Base-by-base conservation (phyloP, 106 monocot genomes). In the Acorus calamus region DNA sequence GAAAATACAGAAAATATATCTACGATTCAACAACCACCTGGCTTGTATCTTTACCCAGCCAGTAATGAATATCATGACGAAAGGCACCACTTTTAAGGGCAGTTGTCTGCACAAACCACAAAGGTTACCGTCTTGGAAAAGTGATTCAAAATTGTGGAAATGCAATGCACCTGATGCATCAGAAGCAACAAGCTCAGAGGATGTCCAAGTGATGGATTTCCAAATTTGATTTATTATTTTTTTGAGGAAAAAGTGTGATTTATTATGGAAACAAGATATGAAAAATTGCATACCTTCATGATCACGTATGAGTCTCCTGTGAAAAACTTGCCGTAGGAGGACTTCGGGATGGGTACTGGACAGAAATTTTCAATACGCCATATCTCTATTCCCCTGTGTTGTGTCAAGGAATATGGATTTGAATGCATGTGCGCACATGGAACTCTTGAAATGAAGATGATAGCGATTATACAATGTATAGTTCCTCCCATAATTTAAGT, bases 291-390 rank as follows among this genome's bases (percentile, higher is more conserved):
- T 79, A 98, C 96, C 91, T 98, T 84, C 65, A 91, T 52, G 66
- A 98, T 79, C 7, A 98, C 63, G 59, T 98, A 98, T 52, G 96
- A 70, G 81, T 98, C 96, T 61, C 91, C 91, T 14, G 77, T 77
- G 52, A 80, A 98, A 59, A 98, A 98, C 59, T 85, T 98, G 50
- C 96, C 91, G 77, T 85, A 68, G 52, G 83, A 91, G 11, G 87
- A 76, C 60, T 77, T 78, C 14, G 87, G 79, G 44, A 98, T 62
- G 12, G 87, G 80, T 10, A 88, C 83, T n/a, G 88, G 96, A 43
- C 47, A 68, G 57, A 98, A 98, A 56, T 88, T 98, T 73, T 98
- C 91, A 68, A 98, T 98, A 9, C 85, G 77, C 96, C 91, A 91
- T 71, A 88, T 88, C 68, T 91, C 94, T 61, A 96, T 53, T 48